Conservation (phyloP, 371 early-diverging fungal species). For the Blakeslea trispora region DNA sequence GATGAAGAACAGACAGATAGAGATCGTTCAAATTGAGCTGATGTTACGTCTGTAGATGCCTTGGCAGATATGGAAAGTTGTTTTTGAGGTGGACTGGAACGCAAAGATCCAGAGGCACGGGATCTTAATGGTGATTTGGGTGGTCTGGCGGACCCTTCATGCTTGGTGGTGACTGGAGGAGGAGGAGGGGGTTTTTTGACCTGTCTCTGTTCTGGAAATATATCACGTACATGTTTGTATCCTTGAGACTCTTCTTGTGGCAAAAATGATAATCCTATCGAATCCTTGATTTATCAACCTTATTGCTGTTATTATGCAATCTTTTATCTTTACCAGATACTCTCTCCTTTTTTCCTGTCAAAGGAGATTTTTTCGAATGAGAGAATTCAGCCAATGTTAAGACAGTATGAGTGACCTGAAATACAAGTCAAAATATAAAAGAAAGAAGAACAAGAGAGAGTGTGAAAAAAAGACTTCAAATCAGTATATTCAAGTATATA, state of each 20-base stretch:
- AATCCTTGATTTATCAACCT: too few species aligned
- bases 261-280: too few species aligned
- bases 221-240: conserved; percentile 7
- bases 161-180: conserved; percentile 8
- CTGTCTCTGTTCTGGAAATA: neutral
- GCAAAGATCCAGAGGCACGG: neutral
- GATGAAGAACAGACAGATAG: neutral
- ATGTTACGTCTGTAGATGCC: neutral
- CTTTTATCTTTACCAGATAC: neutral
- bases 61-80: conserved; percentile 15
- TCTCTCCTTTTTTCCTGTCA: neutral
- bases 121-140: conserved; percentile 40
- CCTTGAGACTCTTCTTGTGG: neutral
- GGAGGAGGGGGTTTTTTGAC: neutral
- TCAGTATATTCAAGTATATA: too few species aligned
- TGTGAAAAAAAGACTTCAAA: too few species aligned
- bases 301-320: too few species aligned
- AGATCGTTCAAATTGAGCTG: neutral
- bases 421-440: too few species aligned
- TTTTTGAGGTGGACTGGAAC: conserved; percentile 3
- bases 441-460: conserved; percentile 4
- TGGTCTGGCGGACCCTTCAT: conserved; percentile 21
- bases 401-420: conserved; percentile 20
- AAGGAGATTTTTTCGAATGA: neutral
- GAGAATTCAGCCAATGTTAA: conserved; percentile 21